Base-by-base conservation (phyloP, 352 stramenopile genomes). In the Blastocystis sp. region DNA sequence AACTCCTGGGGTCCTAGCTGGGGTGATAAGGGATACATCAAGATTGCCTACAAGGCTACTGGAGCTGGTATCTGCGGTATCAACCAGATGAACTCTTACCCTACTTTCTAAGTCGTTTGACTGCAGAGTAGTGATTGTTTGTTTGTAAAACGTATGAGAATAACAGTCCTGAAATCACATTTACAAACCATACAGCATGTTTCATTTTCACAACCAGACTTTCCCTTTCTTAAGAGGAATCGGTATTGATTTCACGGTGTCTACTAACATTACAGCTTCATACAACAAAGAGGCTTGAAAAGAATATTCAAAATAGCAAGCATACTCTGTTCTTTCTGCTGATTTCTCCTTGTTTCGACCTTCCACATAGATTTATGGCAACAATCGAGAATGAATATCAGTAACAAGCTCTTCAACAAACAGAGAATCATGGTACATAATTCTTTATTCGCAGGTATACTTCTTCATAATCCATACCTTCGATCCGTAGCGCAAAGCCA, bases 1-100 rank as follows among this genome's bases (percentile, higher is more conserved):
- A 99, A 99, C 92, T 97, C 96, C 44, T 98, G 96, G 96, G 96
- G 96, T 35, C 90, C 91, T 2, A 92, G 89, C 22, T 98, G 95
- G 95, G 96, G 96, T 70, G 51, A 90, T 35, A 91, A 95, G 22
- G 96, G 96, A 48, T 98, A 97, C 93, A 96, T 98, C 62, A 93
- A 93, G n/a, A 90, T 98, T 5, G 91, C 94, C 6, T 89, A 89
- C 64, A 89, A 60, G 37, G 78, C 27, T n/a, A 60, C 59, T 98
- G 95, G 95, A 95, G 95, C 78, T 57, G 78, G 78, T 89, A 89
- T 89, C 27, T 89, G 78, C 64, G 78, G 78, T 89, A 89, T 89
- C 27, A 89, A 89, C 64, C 78, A 89, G 64, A 78, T 78, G 59
- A 89, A 89, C 64, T 89, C 78, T 62, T 84, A 84, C 54, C 73